These are phyloP conservation scores for Neofusicoccum sp. DNA, from an alignment of 2,329 filamentous ascomycete species.

Conservation along the genomic window DNA sequence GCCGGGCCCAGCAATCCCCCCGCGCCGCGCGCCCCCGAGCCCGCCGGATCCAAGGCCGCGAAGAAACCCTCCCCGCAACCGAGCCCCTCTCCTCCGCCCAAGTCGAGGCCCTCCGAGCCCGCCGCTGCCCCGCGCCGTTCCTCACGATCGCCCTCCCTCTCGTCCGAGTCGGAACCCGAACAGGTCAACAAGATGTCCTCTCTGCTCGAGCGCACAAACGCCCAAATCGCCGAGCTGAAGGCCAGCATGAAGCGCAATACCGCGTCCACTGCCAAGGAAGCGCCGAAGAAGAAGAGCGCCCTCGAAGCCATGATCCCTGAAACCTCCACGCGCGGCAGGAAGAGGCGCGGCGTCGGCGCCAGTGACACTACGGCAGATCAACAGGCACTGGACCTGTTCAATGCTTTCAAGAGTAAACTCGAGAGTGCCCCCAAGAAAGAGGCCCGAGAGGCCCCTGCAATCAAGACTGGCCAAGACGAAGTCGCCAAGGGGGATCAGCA, in stretches of 20 bases:
- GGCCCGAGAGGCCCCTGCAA: not conserved
- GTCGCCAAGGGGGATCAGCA: not conserved
- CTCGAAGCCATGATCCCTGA: constrained; percentile 75
- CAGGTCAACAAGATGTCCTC: constrained; percentile 40
- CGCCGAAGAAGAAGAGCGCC: constrained; percentile 57
- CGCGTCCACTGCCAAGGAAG: constrained; percentile 28
- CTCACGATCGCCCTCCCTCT: constrained; percentile 14
- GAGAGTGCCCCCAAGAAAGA: constrained; percentile 25
- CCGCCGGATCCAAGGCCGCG: not conserved
- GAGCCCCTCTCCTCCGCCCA: not conserved
- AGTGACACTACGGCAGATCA: constrained; percentile 54
- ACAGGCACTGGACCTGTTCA: constrained; percentile 67
- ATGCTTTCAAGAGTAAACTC: constrained; percentile 78
- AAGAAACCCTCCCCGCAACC: not conserved
- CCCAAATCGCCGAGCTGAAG: constrained; percentile 78
- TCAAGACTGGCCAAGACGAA: not conserved
- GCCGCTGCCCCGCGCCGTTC: constrained; percentile 3
- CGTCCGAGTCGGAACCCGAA: constrained; percentile 31
- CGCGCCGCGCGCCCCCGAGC: not conserved
- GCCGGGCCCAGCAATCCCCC: constrained; percentile 28
- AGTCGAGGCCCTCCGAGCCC: not conserved
- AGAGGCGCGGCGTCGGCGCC: constrained; percentile 62
- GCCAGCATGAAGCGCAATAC: constrained; percentile 74
- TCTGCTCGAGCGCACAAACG: constrained; percentile 71
- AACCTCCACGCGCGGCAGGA: constrained; percentile 70